A percentile compares a stretch with the other conserved stretches of the same genome.
Conservation (phyloP, 805 yeast genomes). For the Grigorovia jiainica region DNA sequence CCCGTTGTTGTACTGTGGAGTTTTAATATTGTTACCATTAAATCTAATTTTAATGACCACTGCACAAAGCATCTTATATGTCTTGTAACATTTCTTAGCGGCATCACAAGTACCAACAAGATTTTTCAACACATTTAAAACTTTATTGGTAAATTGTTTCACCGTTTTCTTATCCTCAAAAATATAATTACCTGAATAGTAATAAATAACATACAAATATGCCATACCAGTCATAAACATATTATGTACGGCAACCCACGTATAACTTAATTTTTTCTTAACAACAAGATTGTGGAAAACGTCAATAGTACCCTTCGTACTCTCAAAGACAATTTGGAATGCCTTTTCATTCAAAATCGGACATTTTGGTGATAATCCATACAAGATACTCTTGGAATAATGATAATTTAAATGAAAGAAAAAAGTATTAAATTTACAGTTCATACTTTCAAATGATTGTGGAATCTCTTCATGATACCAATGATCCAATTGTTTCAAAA, state of each 20-base stretch:
- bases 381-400: conserved; percentile 61
- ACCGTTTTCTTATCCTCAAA: conserved; percentile 38
- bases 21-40: not conserved
- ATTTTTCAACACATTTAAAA: conserved; percentile 49
- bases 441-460: conserved; percentile 46
- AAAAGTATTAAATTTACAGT: conserved; percentile 62
- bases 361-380: conserved; percentile 71
- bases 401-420: conserved; percentile 68
- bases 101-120: conserved; percentile 69
- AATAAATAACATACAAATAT: conserved; percentile 66
- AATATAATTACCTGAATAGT: conserved; percentile 52
- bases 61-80: conserved; percentile 60
- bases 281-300: conserved; percentile 50
- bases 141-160: conserved; percentile 39
- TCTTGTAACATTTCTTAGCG: conserved; percentile 60
- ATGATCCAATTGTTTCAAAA: conserved; percentile 40
- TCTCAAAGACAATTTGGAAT: conserved; percentile 45
- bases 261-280: conserved; percentile 61
- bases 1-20: conserved; percentile 5
- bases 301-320: conserved; percentile 57
- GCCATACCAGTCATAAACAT: conserved; percentile 85
- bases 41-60: conserved; percentile 57
- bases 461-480: conserved; percentile 57
- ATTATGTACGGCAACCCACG: conserved; percentile 91
- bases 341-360: conserved; percentile 45